Conservation (phyloP, 164 flowering plant species). For the Chimonanthus praecox region DNA sequence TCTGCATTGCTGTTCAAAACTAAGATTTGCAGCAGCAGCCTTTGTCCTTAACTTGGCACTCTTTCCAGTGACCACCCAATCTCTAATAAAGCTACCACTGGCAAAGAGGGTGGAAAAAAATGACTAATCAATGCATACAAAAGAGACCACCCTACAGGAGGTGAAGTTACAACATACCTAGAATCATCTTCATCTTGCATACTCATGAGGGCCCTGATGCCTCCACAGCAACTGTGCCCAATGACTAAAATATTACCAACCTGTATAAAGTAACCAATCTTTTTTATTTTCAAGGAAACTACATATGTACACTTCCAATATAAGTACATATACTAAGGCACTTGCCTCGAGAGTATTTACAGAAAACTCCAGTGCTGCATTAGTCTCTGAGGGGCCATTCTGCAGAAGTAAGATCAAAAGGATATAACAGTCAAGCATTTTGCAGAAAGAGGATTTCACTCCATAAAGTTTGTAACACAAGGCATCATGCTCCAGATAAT, state of each 20-base stretch:
- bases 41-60: slow-evolving; percentile 54
- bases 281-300: not conserved
- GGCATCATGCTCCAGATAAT: not conserved
- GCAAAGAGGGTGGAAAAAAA: slow-evolving; percentile 9
- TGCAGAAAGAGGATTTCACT: not conserved
- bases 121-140: slow-evolving; percentile 9
- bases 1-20: slow-evolving; percentile 82
- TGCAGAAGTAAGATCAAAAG: slow-evolving; percentile 25
- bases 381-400: slow-evolving; percentile 87
- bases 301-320: not conserved
- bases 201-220: slow-evolving; percentile 91
- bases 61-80: slow-evolving; percentile 71
- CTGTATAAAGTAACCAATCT: slow-evolving; percentile 32
- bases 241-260: slow-evolving; percentile 74
- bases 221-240: slow-evolving; percentile 96
- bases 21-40: slow-evolving; percentile 52
- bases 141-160: not conserved
- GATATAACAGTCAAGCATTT: not conserved
- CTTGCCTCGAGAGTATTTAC: slow-evolving; percentile 78
- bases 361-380: slow-evolving; percentile 92
- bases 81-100: slow-evolving; percentile 67
- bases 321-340: not conserved
- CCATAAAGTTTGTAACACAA: not conserved
- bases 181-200: slow-evolving; percentile 65
- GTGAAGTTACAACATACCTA: slow-evolving; percentile 33